Base-by-base conservation (phyloP, 2,329 filamentous ascomycete genomes). In the Pseudocercospora ulei region DNA sequence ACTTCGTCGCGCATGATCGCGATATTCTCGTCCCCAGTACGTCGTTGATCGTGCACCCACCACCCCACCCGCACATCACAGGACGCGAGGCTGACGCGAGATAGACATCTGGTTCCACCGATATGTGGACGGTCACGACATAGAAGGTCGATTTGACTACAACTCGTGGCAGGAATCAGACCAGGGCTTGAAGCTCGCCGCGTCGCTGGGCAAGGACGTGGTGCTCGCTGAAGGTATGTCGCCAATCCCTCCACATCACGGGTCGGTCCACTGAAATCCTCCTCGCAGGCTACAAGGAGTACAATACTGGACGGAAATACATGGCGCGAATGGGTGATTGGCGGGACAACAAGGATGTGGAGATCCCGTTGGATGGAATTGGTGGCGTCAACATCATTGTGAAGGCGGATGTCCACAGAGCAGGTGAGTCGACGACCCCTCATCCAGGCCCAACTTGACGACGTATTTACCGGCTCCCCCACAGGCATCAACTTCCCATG, bases 141-240 rank as follows among this genome's bases (percentile, higher is more conserved):
- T 96, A 52, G 90, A 98, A 66, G 90, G 90, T 48, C 78, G 84
- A 72, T 98, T 96, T 59, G 90, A 98, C 62, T 98, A 98, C 69
- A 98, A 98, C 65, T 96, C 90, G 1, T 98, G 90, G 90, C 75
- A 93, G 53, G 90, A 98, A 66, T 88, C 88, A 6, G 80, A 87
- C 35, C 82, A 88, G 62, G 86, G 75, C 31, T 75, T 80, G 43
- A 81, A 78, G 56, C 72, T 96, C 38, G 71, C 80, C n/a, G 67
- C 72, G 4, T 75, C 68, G 37, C 70, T 96, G 12, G 73, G 81
- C 50, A 87, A 85, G 58, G 78, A 95, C 54, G 70, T 82, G 13
- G 72, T 98, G 42, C 71, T 98, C 18, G 90, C 84, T 14, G 90
- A 98, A 72, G 90, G 82, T 82, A 63, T 17, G 48, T 34, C 13